phyloP scores from a whole-genome alignment of 345 rosid species.

The Camelina laxa region DNA sequence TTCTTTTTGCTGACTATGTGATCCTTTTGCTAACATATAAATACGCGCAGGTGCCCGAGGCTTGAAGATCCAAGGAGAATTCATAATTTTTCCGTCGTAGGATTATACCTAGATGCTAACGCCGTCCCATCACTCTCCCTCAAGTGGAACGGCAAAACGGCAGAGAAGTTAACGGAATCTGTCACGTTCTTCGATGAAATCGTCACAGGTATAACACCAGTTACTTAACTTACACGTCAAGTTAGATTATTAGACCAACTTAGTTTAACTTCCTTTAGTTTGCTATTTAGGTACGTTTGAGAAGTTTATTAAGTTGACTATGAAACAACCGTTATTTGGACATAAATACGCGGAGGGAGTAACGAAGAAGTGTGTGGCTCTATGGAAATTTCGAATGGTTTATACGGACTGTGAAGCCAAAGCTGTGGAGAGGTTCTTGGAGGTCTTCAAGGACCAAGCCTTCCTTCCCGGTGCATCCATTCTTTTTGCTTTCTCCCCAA shows the following conservation, averaged over 20 bases:
- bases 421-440: slow-evolving; percentile 62
- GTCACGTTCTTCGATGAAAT: slow-evolving; percentile 74
- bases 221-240: not conserved
- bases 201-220: slow-evolving; percentile 60
- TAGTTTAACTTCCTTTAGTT: not conserved
- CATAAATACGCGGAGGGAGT: slow-evolving; percentile 74
- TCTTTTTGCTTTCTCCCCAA: slow-evolving; percentile 61
- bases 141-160: slow-evolving; percentile 73
- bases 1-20: not conserved
- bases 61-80: slow-evolving; percentile 70
- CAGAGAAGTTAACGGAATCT: slow-evolving; percentile 61
- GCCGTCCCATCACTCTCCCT: slow-evolving; percentile 59
- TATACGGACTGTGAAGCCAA: slow-evolving; percentile 75
- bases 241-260: not conserved
- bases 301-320: slow-evolving; percentile 65
- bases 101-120: slow-evolving; percentile 67
- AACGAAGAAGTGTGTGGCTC: slow-evolving; percentile 67
- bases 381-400: slow-evolving; percentile 70
- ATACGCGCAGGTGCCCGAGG: slow-evolving; percentile 70
- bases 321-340: slow-evolving; percentile 70
- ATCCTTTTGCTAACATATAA: slow-evolving; percentile 1
- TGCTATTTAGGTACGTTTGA: slow-evolving; percentile 56
- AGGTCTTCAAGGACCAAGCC: slow-evolving; percentile 61
- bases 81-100: slow-evolving; percentile 76
- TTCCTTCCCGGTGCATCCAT: slow-evolving; percentile 80